phyloP scores from a whole-genome alignment of 192 early-diverging fungal species.

The Backusella macrospora region DNA sequence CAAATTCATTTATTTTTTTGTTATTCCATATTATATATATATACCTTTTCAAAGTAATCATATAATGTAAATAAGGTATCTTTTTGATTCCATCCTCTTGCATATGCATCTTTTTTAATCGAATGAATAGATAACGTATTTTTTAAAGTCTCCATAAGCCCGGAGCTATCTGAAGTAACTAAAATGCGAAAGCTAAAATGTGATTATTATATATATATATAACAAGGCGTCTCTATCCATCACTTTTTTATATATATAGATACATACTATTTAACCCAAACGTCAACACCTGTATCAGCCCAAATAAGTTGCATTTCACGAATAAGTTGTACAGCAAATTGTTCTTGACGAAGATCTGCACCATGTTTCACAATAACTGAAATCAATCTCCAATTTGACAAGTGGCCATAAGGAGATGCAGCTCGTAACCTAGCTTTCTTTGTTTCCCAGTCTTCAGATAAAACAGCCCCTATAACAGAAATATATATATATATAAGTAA shows the following conservation, averaged over 20 bases:
- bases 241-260: neutral
- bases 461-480: slow-evolving; percentile 84
- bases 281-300: slow-evolving; percentile 72
- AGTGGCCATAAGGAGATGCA: slow-evolving; percentile 82
- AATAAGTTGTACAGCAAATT: slow-evolving; percentile 93
- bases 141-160: slow-evolving; percentile 92
- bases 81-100: slow-evolving; percentile 66
- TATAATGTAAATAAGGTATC: slow-evolving; percentile 84
- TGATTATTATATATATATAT: too few relatives aligned
- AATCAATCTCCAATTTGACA: slow-evolving; percentile 83
- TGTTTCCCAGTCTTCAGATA: slow-evolving; percentile 88
- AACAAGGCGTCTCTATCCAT: too few relatives aligned
- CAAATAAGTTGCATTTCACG: slow-evolving; percentile 93
- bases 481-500: too few relatives aligned
- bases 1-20: too few relatives aligned
- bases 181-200: slow-evolving; percentile 73
- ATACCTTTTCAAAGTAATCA: slow-evolving; percentile 74
- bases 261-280: slow-evolving; percentile 89
- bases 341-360: slow-evolving; percentile 95
- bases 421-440: slow-evolving; percentile 85
- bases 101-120: slow-evolving; percentile 94
- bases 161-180: slow-evolving; percentile 89
- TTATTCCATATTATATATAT: neutral
- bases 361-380: slow-evolving; percentile 97
- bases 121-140: slow-evolving; percentile 96